Base-by-base conservation (phyloP, 192 early-diverging fungal genomes). In the Podila verticillata region DNA sequence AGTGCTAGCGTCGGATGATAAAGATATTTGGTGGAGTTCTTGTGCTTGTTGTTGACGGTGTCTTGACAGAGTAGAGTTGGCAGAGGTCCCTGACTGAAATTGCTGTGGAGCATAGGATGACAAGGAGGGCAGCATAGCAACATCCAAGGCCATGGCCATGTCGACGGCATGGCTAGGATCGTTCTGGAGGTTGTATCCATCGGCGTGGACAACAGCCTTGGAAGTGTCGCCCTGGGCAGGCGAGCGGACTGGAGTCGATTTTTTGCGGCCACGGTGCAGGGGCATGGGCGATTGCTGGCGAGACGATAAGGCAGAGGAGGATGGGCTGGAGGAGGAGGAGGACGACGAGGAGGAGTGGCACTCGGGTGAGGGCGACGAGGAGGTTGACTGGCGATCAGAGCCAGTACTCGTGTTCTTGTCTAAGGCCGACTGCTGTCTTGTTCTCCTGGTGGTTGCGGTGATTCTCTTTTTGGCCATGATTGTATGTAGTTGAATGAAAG, bases 401-500 rank as follows among this genome's bases (percentile, higher is more conserved):
- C 51, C 24, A 54, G 22, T n/a, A 26, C 51, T 54, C 8, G 51
- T 24, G 51, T 12, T 54, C 51, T 54, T 54, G 51, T 54, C 51
- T n/a, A 54, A 26, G 51, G 51, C 51, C n/a, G 51, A 54, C 51
- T 54, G 51, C 22, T 54, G 51, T 54, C 51, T 54, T 54, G 51
- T 54, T 5, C 51, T 12, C 51, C 51, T 54, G 51, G 51, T 24
- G 22, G 51, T 54, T 54, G 51, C 22, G 17, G 51, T 54, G 51
- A 54, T 54, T 54, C 51, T 54, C 51, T 54, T 54, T 54, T 54
- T 54, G 17, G 51, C 51, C 51, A 54, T 54, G 22, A 12, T 54
- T 1, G 22, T n/a, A 5, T 54, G 6, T 26, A 17, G 51, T 24
- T 54, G 5, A 26, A 54, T 19, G 20, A 17, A 0, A 19, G 4